These are phyloP conservation scores for Xanthoconium stramineum DNA, from an alignment of 768 basidiomycete genomes.

Conservation along the genomic window DNA sequence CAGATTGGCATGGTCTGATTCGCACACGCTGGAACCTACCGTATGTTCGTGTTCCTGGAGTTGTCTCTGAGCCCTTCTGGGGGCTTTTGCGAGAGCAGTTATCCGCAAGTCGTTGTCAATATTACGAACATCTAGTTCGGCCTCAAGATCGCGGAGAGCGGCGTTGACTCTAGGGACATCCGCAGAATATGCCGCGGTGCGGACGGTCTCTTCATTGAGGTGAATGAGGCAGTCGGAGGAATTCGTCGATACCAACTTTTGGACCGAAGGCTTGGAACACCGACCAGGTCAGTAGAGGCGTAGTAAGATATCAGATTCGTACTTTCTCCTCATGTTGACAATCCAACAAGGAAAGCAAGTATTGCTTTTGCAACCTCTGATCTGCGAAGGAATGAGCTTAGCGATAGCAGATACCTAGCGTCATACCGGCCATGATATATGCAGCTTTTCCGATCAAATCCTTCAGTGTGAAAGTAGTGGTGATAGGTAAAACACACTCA, in stretches of 20 bases:
- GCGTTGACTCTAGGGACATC: constrained; percentile 44
- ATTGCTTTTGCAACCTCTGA: constrained; percentile 51
- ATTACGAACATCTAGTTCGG: constrained; percentile 46
- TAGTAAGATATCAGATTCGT: constrained; percentile 13
- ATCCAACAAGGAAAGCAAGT: constrained; percentile 61
- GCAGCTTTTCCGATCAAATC: constrained; percentile 40
- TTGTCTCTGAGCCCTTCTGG: constrained; percentile 42
- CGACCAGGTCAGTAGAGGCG: constrained; percentile 49
- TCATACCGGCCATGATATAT: constrained; percentile 66
- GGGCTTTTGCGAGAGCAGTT: constrained; percentile 42
- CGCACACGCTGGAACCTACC: constrained; percentile 32
- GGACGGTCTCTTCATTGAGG: constrained; percentile 61
- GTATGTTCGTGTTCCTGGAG: constrained; percentile 46
- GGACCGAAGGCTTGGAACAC: constrained; percentile 14
- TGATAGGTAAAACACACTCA: constrained; percentile 29
- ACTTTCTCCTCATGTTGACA: constrained; percentile 89
- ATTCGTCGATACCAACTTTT: constrained; percentile 35
- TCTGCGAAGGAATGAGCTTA: constrained; percentile 38
- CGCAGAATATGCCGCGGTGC: constrained; percentile 58
- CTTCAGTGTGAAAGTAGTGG: constrained; percentile 6
- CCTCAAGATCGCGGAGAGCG: constrained; percentile 46
- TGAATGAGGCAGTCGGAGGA: constrained; percentile 58
- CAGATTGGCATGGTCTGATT: background rate
- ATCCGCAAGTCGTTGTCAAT: constrained; percentile 42
- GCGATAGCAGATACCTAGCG: background rate